Evolutionary conservation across 2,329 filamentous ascomycete genomes (phyloP), one percentile per base, ranked within the genome.

Genomic region (Fusarium sp.): DNA sequence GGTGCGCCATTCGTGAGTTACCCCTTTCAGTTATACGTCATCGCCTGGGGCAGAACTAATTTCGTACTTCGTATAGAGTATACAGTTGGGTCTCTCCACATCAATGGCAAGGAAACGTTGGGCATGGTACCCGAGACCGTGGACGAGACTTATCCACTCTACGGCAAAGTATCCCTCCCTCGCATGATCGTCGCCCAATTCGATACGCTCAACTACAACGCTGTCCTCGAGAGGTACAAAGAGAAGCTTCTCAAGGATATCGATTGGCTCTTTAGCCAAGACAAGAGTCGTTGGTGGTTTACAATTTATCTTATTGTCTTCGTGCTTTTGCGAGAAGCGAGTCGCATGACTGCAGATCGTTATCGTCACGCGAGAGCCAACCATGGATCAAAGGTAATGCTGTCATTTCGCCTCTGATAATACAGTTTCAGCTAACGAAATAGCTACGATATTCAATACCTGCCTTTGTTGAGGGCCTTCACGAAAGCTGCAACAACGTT

Each of bases 1-100:
- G 82, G 80, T 82, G 85, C 65, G 80, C 80, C 4, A 79, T 80
- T 12, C 76, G 84, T 86, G 68, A 71, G 83, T 77, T 12, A 30
- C 36, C 42, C 24, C 4, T 21, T 12, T 21, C 26, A 14, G n/a
- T 15, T 28, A 6, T 1, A 9, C 6, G 38, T 14, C 14, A 11
- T 14, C 28, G 15, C 7, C 17, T n/a, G n/a, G 9, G 15, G 7
- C 36, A 32, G 34, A 19, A 36, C 32, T 51, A 26, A 57, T 38
- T 2, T 4, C 6, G 7, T 4, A 57, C 34, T 3, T 3, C 4
- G 7, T 4, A 15, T 19, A 85, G 83, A 81, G 7, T 80, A 84
- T 45, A 81, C 79, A 0, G 78, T 79, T 1, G 81, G 83, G 1
- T 83, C 81, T 2, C 78, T 80, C 0, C 82, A 78, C 64, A 74